Conservation (phyloP, 805 yeast species). For the Metschnikowia proteae region DNA sequence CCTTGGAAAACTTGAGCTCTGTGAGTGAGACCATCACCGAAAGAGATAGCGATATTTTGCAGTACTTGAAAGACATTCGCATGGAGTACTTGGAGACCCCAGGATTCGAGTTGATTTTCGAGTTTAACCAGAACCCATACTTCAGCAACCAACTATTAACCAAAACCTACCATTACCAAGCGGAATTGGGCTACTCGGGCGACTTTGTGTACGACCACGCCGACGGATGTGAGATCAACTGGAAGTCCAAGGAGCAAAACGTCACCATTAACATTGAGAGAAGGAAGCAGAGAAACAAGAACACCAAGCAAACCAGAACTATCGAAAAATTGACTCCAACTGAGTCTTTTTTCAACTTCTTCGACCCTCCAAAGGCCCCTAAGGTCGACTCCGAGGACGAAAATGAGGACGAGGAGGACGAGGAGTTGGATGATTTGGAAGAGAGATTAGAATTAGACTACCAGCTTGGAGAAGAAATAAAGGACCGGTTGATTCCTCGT, state of each 20-base stretch:
- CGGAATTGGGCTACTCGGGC: constrained; percentile 89
- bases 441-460: constrained; percentile 86
- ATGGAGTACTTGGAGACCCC: constrained; percentile 79
- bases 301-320: constrained; percentile 93
- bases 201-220: constrained; percentile 97
- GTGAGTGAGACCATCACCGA: constrained; percentile 84
- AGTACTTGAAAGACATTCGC: constrained; percentile 62
- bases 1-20: constrained; percentile 79
- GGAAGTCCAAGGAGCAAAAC: constrained; percentile 77
- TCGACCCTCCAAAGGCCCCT: constrained; percentile 86
- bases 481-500: constrained; percentile 92
- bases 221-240: constrained; percentile 79
- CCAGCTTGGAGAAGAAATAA: constrained; percentile 92
- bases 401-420: constrained; percentile 49
- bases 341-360: constrained; percentile 93
- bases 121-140: constrained; percentile 69
- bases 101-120: constrained; percentile 84
- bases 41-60: constrained; percentile 81
- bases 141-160: constrained; percentile 69
- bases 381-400: constrained; percentile 50
- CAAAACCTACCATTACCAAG: constrained; percentile 91
- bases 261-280: constrained; percentile 85
- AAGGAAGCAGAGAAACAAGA: constrained; percentile 95
- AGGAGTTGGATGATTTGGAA: constrained; percentile 71
- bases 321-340: constrained; percentile 92